Evolutionary conservation across 352 stramenopile species (phyloP).

Genomic region (Phytophthora macrochlamydospora): DNA sequence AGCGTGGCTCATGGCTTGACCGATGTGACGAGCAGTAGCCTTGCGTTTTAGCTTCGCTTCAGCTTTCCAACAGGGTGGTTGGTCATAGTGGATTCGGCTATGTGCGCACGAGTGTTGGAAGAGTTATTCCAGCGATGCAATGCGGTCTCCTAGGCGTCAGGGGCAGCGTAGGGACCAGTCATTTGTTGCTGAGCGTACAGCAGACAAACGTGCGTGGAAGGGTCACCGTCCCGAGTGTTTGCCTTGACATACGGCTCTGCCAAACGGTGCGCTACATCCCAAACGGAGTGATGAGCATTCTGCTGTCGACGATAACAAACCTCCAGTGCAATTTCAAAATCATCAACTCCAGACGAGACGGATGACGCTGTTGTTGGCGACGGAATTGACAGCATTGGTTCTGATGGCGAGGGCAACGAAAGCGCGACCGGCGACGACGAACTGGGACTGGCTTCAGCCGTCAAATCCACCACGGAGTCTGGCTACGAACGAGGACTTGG

Average conservation of each 20-base stretch:
- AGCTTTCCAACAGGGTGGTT: not conserved
- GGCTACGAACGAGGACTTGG: too few species aligned
- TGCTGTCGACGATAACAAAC: not conserved
- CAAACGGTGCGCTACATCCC: not conserved
- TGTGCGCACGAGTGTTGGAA: not conserved
- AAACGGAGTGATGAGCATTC: not conserved
- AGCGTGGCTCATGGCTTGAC: not conserved
- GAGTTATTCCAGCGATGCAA: not conserved
- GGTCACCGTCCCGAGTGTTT: not conserved
- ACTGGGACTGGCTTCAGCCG: too few species aligned
- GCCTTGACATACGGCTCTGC: not conserved
- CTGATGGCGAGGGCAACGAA: too few species aligned
- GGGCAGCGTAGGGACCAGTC: not conserved
- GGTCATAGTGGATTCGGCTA: not conserved
- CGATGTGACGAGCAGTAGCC: not conserved
- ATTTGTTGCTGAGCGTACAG: conserved; percentile 1
- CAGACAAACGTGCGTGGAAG: conserved; percentile 7
- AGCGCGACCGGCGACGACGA: too few species aligned
- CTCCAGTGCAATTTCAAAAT: conserved; percentile 1
- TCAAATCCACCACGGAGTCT: too few species aligned
- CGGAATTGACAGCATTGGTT: too few species aligned
- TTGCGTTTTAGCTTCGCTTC: not conserved
- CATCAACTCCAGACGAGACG: not conserved
- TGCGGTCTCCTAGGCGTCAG: not conserved
- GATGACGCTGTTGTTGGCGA: not conserved